phyloP scores from a whole-genome alignment of 345 rosid genomes.

The Hibiscus mutabilis region DNA sequence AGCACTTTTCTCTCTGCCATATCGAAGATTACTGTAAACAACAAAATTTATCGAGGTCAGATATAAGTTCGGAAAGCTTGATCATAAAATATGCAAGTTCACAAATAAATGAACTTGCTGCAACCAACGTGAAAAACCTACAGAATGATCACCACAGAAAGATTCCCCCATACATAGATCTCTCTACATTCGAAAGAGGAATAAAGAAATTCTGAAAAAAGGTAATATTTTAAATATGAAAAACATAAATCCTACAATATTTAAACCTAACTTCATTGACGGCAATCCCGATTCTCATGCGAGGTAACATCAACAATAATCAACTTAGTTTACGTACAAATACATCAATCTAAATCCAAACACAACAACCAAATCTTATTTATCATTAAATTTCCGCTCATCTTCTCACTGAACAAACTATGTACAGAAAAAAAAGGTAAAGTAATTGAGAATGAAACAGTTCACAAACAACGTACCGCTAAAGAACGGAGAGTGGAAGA shows the following conservation, averaged over 20 bases:
- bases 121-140: no score
- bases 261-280: background rate
- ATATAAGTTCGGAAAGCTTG: conserved; percentile 16
- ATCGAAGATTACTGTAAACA: no score
- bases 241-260: background rate
- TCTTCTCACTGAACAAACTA: conserved; percentile 8
- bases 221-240: no score
- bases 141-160: no score
- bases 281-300: background rate
- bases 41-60: no score
- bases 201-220: background rate
- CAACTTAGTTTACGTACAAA: background rate
- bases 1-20: conserved; percentile 96
- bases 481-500: no score
- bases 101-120: background rate
- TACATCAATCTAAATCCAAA: background rate
- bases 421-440: background rate
- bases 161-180: background rate
- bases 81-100: conserved; percentile 77
- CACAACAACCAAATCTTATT: background rate
- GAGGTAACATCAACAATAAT: background rate
- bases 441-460: background rate
- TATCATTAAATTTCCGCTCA: background rate
- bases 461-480: no score
- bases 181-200: background rate